Evolutionary conservation across 2,329 filamentous ascomycete genomes (phyloP).

Genomic region (Nakataea oryzae): DNA sequence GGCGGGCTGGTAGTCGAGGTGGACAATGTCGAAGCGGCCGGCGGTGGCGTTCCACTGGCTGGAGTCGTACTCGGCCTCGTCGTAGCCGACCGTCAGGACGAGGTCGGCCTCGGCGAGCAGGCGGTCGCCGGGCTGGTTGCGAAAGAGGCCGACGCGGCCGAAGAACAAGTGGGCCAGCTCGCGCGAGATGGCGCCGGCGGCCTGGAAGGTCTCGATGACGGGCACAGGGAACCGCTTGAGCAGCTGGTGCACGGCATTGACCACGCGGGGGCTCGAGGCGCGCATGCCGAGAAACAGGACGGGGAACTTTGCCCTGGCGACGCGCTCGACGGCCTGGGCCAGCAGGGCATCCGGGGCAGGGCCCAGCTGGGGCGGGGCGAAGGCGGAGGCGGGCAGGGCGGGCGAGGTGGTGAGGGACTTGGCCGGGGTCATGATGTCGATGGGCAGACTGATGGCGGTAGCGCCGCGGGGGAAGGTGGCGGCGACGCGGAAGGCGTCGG

Average conservation of each 20-base stretch:
- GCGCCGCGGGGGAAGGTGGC: constrained; percentile 28
- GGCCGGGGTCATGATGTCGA: constrained; percentile 29
- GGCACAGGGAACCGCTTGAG: constrained; percentile 28
- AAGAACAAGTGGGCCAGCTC: constrained; percentile 32
- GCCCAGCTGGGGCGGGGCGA: constrained; percentile 28
- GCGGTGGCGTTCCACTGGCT: constrained; percentile 27
- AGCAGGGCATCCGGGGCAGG: constrained; percentile 21
- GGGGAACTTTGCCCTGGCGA: constrained; percentile 23
- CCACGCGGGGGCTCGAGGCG: constrained; percentile 26
- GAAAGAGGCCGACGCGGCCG: constrained; percentile 34
- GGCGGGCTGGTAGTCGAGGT: constrained; percentile 29
- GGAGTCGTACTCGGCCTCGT: constrained; percentile 36
- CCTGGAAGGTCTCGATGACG: constrained; percentile 39
- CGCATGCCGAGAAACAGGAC: constrained; percentile 34
- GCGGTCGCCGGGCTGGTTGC: constrained; percentile 35
- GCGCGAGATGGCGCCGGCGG: constrained; percentile 31
- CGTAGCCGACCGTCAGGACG: constrained; percentile 33
- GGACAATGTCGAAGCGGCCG: constrained; percentile 25
- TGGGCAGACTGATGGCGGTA: constrained; percentile 30
- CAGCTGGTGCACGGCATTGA: constrained; percentile 28
- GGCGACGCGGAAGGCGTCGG: constrained; percentile 32
- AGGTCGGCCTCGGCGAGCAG: constrained; percentile 30
- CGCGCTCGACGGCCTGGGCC: constrained; percentile 20
- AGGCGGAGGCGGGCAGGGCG: constrained; percentile 26
- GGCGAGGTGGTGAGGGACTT: constrained; percentile 19